Evolutionary conservation across 73 alveolate species (phyloP), one percentile per base, ranked within the genome.

Genomic region (Paramecium sexaurelia): DNA sequence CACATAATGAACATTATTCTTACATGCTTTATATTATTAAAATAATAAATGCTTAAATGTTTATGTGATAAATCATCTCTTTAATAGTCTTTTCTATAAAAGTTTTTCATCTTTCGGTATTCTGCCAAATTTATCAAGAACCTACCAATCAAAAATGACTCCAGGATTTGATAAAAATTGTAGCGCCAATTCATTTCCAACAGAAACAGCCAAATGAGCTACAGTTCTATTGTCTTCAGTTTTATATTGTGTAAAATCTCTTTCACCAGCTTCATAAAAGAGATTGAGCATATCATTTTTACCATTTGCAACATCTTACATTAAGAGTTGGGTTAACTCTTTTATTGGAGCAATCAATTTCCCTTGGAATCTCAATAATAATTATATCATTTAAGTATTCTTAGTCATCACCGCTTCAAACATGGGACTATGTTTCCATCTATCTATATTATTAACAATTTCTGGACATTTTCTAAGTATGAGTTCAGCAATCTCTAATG

Each of bases 201-300:
- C 47, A 41, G 94, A 68, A 4, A 82, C 91, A 55, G 94, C 94
- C 3, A 88, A 55, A 88, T 88, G 94, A 5, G 88, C 94, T 10
- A 88, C 37, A 26, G 78, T 88, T 39, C 94, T 66, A 33, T 82
- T 82, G 36, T 88, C 94, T 17, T 22, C 75, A 3, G 94, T 88
- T 47, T 26, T 37, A 51, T 26, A 88, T 68, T 35, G 26, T 29
- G 67, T 41, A 56, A 56, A 88, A 69, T 88, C 94, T 40, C 57
- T 41, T 11, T 55, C 51, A 27, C 94, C 94, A 39, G 91, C 94
- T 24, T 68, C 40, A 10, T 29, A 56, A 13, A 69, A 88, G 17
- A 88, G 51, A 22, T 88, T 75, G 11, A 88, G 73, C 75, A 88
- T 40, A 43, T 88, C 89, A 4, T n/a, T 19, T 8, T 88, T 84